Conservation (phyloP, 1,284 basidiomycete genomes). For the Stygiomarasmius scandens region DNA sequence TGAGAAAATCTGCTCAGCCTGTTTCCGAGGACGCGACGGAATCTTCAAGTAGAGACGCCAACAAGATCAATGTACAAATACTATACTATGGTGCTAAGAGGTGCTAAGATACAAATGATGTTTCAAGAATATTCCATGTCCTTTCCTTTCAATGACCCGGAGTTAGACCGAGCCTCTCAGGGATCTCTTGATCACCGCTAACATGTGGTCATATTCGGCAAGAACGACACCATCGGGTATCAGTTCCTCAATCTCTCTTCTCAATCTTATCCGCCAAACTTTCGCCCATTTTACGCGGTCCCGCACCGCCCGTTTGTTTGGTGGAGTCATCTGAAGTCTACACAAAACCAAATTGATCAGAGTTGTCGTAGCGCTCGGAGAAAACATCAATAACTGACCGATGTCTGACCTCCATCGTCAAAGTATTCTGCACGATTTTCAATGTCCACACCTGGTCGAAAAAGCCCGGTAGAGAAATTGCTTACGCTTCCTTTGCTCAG, state of each 20-base stretch:
- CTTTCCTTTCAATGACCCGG: too few relatives aligned
- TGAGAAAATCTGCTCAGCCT: neutral
- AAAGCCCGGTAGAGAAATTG: too few relatives aligned
- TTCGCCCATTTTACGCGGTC: conserved; percentile 15
- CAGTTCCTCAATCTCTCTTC: neutral
- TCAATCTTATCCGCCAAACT: conserved; percentile 24
- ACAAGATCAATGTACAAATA: neutral
- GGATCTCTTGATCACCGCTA: too few relatives aligned
- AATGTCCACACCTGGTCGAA: too few relatives aligned
- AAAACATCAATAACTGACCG: neutral
- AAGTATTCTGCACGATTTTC: neutral
- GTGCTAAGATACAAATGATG: too few relatives aligned
- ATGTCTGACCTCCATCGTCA: neutral
- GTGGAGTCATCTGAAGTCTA: too few relatives aligned
- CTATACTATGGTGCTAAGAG: too few relatives aligned
- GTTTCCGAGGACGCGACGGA: neutral
- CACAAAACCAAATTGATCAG: too few relatives aligned
- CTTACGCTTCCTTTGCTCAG: conserved; percentile 39
- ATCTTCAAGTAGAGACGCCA: neutral
- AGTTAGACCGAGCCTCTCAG: too few relatives aligned
- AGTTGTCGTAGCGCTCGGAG: neutral
- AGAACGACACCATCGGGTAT: too few relatives aligned
- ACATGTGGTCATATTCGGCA: too few relatives aligned
- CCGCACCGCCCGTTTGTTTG: neutral
- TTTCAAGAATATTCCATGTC: too few relatives aligned